Conservation (phyloP, 768 basidiomycete genomes). For the Podaxis pistillaris region DNA sequence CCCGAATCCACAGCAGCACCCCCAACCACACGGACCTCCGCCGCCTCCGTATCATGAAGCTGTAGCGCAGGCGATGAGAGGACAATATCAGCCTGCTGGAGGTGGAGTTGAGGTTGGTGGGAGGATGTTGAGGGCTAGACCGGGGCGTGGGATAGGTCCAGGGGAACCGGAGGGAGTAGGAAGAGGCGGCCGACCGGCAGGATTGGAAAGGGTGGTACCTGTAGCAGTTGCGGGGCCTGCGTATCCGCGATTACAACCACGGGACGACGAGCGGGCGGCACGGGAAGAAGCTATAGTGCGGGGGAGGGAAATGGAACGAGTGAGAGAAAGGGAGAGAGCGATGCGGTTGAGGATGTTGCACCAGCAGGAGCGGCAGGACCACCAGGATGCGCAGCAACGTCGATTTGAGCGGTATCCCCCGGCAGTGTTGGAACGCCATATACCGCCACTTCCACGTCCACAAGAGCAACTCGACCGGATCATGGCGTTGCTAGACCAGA, state of each 20-base stretch:
- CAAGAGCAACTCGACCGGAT: no score
- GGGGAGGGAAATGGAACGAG: not conserved
- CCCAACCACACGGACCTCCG: not conserved
- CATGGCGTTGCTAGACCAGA: not conserved
- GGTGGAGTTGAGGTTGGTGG: slow-evolving; percentile 5
- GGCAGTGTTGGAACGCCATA: not conserved
- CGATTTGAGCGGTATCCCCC: not conserved
- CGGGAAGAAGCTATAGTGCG: not conserved
- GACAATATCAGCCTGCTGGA: slow-evolving; percentile 1
- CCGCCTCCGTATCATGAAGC: not conserved
- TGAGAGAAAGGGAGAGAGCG: not conserved
- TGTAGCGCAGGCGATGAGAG: slow-evolving; percentile 3
- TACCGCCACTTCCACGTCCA: not conserved
- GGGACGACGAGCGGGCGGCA: not conserved
- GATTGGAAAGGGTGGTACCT: not conserved
- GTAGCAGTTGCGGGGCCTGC: not conserved
- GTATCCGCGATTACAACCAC: not conserved
- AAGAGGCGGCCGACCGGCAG: not conserved
- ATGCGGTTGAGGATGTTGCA: not conserved
- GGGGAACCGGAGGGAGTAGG: not conserved
- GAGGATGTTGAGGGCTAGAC: not conserved
- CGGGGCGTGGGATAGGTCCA: not conserved
- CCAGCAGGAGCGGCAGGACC: not conserved
- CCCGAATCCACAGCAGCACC: not conserved
- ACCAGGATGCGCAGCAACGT: not conserved